Evolutionary conservation across 2,329 filamentous ascomycete genomes (phyloP).

Genomic region (Aspergillus pseudoglaucus): DNA sequence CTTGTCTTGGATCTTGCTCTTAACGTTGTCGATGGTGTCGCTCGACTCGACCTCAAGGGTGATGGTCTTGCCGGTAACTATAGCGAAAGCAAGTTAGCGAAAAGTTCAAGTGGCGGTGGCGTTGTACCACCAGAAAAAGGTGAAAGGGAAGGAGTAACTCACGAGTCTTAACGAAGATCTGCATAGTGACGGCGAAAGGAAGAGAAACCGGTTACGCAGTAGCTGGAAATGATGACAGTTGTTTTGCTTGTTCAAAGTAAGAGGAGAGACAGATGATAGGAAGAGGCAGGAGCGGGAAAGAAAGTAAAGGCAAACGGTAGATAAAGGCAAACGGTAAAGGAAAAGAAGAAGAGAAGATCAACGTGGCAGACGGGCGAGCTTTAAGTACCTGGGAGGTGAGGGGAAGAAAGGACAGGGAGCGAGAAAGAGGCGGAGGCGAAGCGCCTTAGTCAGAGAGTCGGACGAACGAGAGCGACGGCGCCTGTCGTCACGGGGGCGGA

Average conservation of each 20-base stretch:
- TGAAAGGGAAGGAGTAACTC: conserved; percentile 44
- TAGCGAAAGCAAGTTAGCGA: conserved; percentile 23
- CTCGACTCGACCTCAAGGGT: conserved; percentile 45
- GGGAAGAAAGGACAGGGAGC: conserved; percentile 18
- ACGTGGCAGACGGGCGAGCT: neutral
- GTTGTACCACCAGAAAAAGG: conserved; percentile 5
- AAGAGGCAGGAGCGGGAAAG: conserved; percentile 9
- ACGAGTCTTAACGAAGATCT: conserved; percentile 98
- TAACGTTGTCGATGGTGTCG: conserved; percentile 49
- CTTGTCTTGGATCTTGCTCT: conserved; percentile 56
- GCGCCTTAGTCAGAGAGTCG: conserved; percentile 20
- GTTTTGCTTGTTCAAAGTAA: conserved; percentile 4
- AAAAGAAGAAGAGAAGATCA: conserved; percentile 14
- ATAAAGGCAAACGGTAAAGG: too few species aligned
- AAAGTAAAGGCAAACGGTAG: conserved; percentile 10
- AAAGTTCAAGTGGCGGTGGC: conserved; percentile 9
- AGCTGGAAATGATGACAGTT: conserved; percentile 13
- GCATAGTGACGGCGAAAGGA: conserved; percentile 56
- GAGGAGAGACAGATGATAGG: conserved; percentile 3
- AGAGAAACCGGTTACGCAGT: conserved; percentile 5
- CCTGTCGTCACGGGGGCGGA: conserved; percentile 23
- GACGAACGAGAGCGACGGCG: conserved; percentile 1
- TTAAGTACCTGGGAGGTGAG: conserved; percentile 13
- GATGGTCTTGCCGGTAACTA: conserved; percentile 57
- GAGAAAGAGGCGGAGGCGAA: conserved; percentile 14